phyloP scores from a whole-genome alignment of 805 yeast species.

The Myxozyma neotropica region DNA sequence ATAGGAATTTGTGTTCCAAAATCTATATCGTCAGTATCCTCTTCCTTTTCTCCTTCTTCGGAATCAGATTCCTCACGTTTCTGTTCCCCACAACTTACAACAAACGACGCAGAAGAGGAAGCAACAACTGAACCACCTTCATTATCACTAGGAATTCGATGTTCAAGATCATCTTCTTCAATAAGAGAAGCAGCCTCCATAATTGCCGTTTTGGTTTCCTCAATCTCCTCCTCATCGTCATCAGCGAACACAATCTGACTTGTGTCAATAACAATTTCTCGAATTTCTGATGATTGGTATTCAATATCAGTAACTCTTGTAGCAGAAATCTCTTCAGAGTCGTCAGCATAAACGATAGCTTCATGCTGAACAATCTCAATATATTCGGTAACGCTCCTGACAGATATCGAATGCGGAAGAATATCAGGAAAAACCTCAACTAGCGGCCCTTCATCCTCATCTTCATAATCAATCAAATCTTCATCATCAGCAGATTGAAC shows the following conservation, averaged over 20 bases:
- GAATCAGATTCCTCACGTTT: background rate
- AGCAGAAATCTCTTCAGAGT: constrained; percentile 1
- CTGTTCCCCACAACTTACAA: background rate
- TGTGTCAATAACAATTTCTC: background rate
- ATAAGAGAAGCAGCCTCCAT: background rate
- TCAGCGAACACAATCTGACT: constrained; percentile 1
- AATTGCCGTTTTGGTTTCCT: background rate
- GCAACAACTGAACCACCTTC: background rate
- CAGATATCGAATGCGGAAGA: background rate
- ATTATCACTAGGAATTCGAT: background rate
- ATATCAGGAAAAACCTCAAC: background rate
- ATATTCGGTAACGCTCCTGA: background rate
- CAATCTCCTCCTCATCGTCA: background rate
- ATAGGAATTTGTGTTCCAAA: constrained; percentile 4
- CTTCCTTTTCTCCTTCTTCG: background rate
- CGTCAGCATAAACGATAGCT: background rate
- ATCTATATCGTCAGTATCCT: background rate
- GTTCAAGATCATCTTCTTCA: background rate
- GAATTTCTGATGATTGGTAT: background rate
- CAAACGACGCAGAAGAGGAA: background rate
- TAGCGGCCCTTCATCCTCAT: constrained; percentile 12
- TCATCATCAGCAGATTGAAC: background rate
- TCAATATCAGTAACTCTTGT: background rate
- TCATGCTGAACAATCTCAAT: background rate
- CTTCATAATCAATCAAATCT: background rate